Base-by-base conservation (phyloP, 768 basidiomycete genomes). In the Psilocybe subaeruginosa region DNA sequence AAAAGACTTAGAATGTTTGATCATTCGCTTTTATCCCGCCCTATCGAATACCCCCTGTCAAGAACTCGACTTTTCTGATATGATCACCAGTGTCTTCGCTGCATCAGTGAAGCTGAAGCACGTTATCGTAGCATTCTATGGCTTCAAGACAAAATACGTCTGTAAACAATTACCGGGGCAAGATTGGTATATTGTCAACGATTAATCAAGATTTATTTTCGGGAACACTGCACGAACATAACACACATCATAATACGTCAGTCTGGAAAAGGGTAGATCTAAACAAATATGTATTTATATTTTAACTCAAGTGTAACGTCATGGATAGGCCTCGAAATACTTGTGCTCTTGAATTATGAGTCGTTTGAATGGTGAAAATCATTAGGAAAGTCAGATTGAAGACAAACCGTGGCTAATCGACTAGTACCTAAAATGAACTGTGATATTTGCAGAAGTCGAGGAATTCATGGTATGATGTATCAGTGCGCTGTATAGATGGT, bases 401-500 rank as follows among this genome's bases (percentile, higher is more conserved):
- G 33, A 35, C 11, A 35, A 11, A 7, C 33, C 33, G 23, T 35
- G 33, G 11, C 33, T 35, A 35, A 35, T 35, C 11, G 33, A 35
- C 33, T 35, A 11, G 33, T 11, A 35, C 33, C 6, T 35, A 7
- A 35, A 6, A 35, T 35, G 33, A 11, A 35, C 33, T 35, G 6
- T 35, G 33, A 35, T 35, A 35, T 35, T 7, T 35, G 33, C 33
- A 35, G 23, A 35, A 11, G 33, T 35, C 33, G 11, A 4, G 35
- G 30, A 56, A 46, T 14, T 58, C 12, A 51, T 30, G 7, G n/a
- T 16, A 51, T 33, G 46, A 11, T 8, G 17, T 48, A 17, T 19
- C 19, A 30, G n/a, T 46, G 33, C 12, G 60, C 64, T 16, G 70
- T 72, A 60, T 80, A 79, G 8, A 80, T 71, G 7, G 65, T 70